phyloP scores from a whole-genome alignment of 2,329 filamentous ascomycete genomes.

The Pseudogymnoascus sp. region DNA sequence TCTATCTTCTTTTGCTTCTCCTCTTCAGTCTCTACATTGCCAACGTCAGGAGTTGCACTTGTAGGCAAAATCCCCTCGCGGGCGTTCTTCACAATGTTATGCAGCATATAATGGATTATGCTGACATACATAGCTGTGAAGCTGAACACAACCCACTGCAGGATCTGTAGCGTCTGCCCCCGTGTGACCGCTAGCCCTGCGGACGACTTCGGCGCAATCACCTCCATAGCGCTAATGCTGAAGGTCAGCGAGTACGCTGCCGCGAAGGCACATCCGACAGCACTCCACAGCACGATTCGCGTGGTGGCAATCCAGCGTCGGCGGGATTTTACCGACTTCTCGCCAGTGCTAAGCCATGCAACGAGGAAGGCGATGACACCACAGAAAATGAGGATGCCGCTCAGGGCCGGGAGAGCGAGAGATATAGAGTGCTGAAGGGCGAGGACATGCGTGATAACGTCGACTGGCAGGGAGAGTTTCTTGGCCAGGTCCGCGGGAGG shows the following conservation, averaged over 20 bases:
- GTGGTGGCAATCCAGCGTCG: background rate
- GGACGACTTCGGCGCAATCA: background rate
- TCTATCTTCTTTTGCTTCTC: too few species aligned
- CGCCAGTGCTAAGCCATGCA: too few species aligned
- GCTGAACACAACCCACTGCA: background rate
- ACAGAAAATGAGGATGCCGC: background rate
- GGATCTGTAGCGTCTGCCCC: background rate
- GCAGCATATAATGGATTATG: background rate
- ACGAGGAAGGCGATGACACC: background rate
- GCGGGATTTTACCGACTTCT: background rate
- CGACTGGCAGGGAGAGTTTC: too few species aligned
- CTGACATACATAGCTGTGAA: background rate
- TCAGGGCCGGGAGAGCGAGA: background rate
- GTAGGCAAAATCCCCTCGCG: too few species aligned
- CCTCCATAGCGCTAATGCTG: background rate
- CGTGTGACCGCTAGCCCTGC: background rate
- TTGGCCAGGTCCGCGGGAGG: background rate
- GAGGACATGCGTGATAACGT: too few species aligned
- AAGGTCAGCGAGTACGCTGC: background rate
- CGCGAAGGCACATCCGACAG: background rate
- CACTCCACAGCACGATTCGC: background rate
- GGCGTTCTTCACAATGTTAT: too few species aligned
- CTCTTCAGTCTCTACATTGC: too few species aligned
- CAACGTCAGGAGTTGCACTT: too few species aligned
- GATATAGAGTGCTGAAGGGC: background rate